phyloP scores from a whole-genome alignment of 805 yeast genomes.

The Teunomyces aglyptinius region DNA sequence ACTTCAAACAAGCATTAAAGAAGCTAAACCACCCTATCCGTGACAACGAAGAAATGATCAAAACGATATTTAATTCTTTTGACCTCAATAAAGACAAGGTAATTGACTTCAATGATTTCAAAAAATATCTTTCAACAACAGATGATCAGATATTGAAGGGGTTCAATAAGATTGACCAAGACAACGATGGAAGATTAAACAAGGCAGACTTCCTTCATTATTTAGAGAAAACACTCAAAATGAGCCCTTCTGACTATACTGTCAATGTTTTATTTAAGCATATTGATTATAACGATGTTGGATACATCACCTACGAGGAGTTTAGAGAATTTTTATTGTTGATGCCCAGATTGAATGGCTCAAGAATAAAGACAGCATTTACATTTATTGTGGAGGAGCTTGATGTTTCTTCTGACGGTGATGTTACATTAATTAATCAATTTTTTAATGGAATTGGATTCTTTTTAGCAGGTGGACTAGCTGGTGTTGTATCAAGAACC shows the following conservation, averaged over 20 bases:
- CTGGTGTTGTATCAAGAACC: conserved; percentile 94
- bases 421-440: conserved; percentile 79
- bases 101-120: conserved; percentile 66
- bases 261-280: conserved; percentile 55
- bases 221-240: conserved; percentile 50
- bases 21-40: conserved; percentile 62
- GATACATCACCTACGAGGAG: conserved; percentile 76
- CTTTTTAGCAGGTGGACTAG: conserved; percentile 90
- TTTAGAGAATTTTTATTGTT: conserved; percentile 80
- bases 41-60: conserved; percentile 57
- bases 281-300: conserved; percentile 56
- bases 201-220: conserved; percentile 67
- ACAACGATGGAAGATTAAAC: conserved; percentile 69
- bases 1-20: conserved; percentile 47
- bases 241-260: conserved; percentile 50
- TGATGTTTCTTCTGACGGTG: conserved; percentile 88
- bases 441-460: conserved; percentile 82
- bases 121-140: conserved; percentile 60
- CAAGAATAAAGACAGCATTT: conserved; percentile 78
- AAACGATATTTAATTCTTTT: conserved; percentile 55
- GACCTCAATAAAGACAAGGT: conserved; percentile 55
- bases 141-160: conserved; percentile 71
- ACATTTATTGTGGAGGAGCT: conserved; percentile 73
- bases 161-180: conserved; percentile 64
- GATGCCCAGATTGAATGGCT: conserved; percentile 78